Evolutionary conservation across 208 protist species (phyloP).

Genomic region (Leishmania lainsoni): DNA sequence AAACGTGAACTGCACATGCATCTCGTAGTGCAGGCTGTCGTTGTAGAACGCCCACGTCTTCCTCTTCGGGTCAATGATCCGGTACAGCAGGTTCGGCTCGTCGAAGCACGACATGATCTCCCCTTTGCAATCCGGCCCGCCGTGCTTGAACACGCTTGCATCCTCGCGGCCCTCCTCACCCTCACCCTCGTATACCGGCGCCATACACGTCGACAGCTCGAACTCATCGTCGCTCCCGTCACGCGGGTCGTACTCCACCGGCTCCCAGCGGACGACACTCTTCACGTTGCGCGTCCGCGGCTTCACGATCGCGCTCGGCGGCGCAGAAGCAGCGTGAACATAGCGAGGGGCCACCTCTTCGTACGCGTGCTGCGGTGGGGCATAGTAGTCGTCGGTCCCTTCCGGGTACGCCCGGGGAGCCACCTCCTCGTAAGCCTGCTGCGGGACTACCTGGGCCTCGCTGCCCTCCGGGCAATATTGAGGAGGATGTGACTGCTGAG

Average conservation of each 20-base stretch:
- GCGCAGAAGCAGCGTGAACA: slow-evolving; percentile 3
- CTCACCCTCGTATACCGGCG: slow-evolving; percentile 44
- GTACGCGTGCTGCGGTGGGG: slow-evolving; percentile 4
- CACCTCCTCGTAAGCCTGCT: slow-evolving; percentile 1
- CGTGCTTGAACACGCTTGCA: slow-evolving; percentile 56
- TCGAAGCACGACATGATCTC: slow-evolving; percentile 79
- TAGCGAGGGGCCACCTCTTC: no score
- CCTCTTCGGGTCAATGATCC: slow-evolving; percentile 60
- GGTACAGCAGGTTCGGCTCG: slow-evolving; percentile 79
- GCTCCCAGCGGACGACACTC: slow-evolving; percentile 51
- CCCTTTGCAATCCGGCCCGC: slow-evolving; percentile 55
- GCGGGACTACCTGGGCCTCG: neutral
- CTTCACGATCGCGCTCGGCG: slow-evolving; percentile 60
- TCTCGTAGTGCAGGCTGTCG: slow-evolving; percentile 69
- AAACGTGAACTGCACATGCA: slow-evolving; percentile 78
- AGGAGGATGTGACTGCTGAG: no score
- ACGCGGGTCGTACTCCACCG: slow-evolving; percentile 62
- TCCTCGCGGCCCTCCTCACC: slow-evolving; percentile 26
- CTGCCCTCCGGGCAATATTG: neutral
- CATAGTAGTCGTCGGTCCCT: slow-evolving; percentile 29
- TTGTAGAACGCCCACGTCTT: slow-evolving; percentile 87
- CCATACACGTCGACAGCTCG: slow-evolving; percentile 25
- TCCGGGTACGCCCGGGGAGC: neutral
- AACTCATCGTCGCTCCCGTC: slow-evolving; percentile 42
- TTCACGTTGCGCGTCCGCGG: slow-evolving; percentile 39